Evolutionary conservation across 805 yeast species (phyloP).

Genomic region (Priceomyces medius): DNA sequence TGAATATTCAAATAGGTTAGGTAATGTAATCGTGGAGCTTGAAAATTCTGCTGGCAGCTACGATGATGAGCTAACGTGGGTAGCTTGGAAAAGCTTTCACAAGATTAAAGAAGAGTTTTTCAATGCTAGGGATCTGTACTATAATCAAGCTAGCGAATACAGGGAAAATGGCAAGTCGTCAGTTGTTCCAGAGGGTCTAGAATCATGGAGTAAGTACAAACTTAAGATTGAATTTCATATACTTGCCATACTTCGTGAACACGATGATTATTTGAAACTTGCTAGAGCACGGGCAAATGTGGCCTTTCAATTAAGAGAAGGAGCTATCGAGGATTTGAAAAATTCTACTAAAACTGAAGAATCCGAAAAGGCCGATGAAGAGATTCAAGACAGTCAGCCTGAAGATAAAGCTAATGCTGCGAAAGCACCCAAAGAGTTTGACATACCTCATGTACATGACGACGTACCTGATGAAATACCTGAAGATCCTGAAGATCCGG

Average conservation of each 20-base stretch:
- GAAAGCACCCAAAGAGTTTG: background rate
- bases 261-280: slow-evolving; percentile 53
- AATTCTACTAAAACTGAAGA: background rate
- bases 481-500: slow-evolving; percentile 1
- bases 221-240: slow-evolving; percentile 45
- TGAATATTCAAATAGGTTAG: slow-evolving; percentile 63
- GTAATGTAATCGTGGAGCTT: slow-evolving; percentile 28
- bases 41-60: slow-evolving; percentile 13
- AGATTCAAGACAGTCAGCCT: background rate
- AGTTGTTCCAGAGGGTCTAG: slow-evolving; percentile 38
- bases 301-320: slow-evolving; percentile 42
- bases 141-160: slow-evolving; percentile 23
- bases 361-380: background rate
- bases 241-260: slow-evolving; percentile 53
- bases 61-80: slow-evolving; percentile 33
- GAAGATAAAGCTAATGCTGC: slow-evolving; percentile 1
- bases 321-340: slow-evolving; percentile 4
- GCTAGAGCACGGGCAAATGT: slow-evolving; percentile 45
- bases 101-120: slow-evolving; percentile 54
- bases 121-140: slow-evolving; percentile 53
- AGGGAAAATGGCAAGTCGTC: slow-evolving; percentile 10
- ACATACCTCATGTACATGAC: background rate
- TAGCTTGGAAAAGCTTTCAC: slow-evolving; percentile 62
- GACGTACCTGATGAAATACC: background rate
- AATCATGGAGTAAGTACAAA: slow-evolving; percentile 34